Base-by-base conservation (phyloP, 2,329 filamentous ascomycete genomes). In the Xylaria sp. region DNA sequence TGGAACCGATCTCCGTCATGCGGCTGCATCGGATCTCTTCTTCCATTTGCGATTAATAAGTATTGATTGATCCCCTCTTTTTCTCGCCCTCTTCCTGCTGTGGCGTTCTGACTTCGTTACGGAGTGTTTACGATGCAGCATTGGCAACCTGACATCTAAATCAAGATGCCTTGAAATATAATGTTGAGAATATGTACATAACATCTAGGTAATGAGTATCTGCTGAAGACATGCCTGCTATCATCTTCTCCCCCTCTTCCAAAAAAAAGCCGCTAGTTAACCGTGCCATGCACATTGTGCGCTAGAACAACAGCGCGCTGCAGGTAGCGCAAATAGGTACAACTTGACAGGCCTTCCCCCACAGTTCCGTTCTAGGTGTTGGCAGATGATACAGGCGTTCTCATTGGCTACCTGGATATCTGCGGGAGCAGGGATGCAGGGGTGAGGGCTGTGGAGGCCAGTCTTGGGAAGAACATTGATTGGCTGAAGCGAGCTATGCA, bases 371-470 rank as follows among this genome's bases (percentile, higher is more conserved):
- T 57, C 21, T 39, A 32, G 65, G 39, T 57, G 61, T 27, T 48
- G 34, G 56, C 50, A 36, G 24, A 54, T n/a, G 47, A 60, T 21
- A 14, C 12, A 61, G 39, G 24, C 17, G 7, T 39, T 61, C 24
- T 34, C n/a, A 69, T 69, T 69, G 63, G 67, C 61, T 59, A 30
- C 62, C 34, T 68, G n/a, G 39, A 65, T 68, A 45, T 64, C 47
- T 51, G 45, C 60, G 64, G 60, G 39, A 69, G 61, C 64, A 69
- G 67, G 67, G 64, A 42, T 65, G 11, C 12, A 39, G 24, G 9
- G 54, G 36, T 27, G 61, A 55, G 64, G 67, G 51, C 48, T 42
- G 59, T 60, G 64, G 63, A 60, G 67, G 42, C 11, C 27, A 34
- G 34, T 32, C n/a, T 27, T 59, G 64, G 55, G 34, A 58, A 11